Evolutionary conservation across 768 basidiomycete species (phyloP).

Genomic region (Cystobasidium ongulense): DNA sequence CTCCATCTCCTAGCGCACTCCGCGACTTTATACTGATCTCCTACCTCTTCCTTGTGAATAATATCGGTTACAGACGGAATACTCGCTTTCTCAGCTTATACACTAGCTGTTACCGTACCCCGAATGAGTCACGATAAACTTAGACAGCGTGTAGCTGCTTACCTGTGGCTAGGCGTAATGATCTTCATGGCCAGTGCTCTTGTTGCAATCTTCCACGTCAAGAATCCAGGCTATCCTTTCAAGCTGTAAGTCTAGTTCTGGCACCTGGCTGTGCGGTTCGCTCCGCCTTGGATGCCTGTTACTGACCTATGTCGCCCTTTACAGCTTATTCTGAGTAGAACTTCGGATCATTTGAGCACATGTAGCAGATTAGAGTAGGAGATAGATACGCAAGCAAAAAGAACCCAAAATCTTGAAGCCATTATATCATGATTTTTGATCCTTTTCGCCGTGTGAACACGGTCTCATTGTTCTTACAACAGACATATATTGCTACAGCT

Average conservation of each 20-base stretch:
- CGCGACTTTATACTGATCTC: too few species aligned
- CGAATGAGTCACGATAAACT: slow-evolving; percentile 58
- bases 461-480: neutral
- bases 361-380: too few species aligned
- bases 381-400: too few species aligned
- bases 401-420: too few species aligned
- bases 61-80: slow-evolving; percentile 63
- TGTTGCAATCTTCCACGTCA: slow-evolving; percentile 75
- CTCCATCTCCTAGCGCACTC: neutral
- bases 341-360: too few species aligned
- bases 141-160: slow-evolving; percentile 76
- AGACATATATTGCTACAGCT: neutral
- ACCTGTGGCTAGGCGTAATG: slow-evolving; percentile 75
- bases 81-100: slow-evolving; percentile 69
- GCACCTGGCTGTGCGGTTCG: too few species aligned
- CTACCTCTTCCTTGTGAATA: too few species aligned
- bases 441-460: too few species aligned
- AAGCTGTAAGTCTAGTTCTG: slow-evolving; percentile 19
- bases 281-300: too few species aligned
- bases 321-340: too few species aligned
- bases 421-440: too few species aligned
- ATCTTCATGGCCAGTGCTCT: slow-evolving; percentile 79
- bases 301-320: too few species aligned
- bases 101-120: slow-evolving; percentile 62
- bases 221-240: slow-evolving; percentile 55